These are phyloP conservation scores for Magnaporthiopsis poae DNA, from an alignment of 2,329 filamentous ascomycete genomes.

Conservation along the genomic window DNA sequence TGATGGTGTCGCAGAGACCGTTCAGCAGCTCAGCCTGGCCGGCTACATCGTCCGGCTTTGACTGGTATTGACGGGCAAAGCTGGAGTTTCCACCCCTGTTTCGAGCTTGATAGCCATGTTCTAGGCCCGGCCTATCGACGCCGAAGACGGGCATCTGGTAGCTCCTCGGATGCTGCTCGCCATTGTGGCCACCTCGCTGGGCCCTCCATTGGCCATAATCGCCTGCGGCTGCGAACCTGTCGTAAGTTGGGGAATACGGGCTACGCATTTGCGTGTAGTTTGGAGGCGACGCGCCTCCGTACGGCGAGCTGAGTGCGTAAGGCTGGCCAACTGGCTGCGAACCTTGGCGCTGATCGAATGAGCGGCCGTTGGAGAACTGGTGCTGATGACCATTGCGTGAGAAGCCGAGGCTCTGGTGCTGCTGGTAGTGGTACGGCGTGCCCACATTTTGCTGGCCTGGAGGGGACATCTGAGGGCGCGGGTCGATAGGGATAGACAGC, in stretches of 20 bases:
- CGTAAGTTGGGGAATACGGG: slow-evolving; percentile 3
- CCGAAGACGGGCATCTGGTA: background rate
- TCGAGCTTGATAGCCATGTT: background rate
- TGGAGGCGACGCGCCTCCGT: slow-evolving; percentile 13
- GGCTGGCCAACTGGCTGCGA: background rate
- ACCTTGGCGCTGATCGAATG: background rate
- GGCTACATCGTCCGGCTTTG: slow-evolving; percentile 34
- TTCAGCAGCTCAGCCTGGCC: slow-evolving; percentile 41
- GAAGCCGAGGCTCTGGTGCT: slow-evolving; percentile 4
- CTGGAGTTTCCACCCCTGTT: background rate
- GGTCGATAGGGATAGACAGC: slow-evolving; percentile 45
- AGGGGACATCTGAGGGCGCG: slow-evolving; percentile 25
- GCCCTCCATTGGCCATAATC: background rate
- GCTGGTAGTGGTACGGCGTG: background rate
- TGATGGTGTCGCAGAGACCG: slow-evolving; percentile 34
- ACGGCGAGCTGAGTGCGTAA: slow-evolving; percentile 12
- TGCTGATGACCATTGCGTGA: slow-evolving; percentile 12
- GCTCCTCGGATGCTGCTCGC: background rate
- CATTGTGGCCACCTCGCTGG: background rate
- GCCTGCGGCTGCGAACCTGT: background rate
- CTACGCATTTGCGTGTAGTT: background rate
- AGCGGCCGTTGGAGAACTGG: background rate
- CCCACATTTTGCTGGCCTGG: slow-evolving; percentile 20
- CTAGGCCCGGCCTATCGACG: background rate
- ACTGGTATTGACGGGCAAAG: slow-evolving; percentile 16